Base-by-base conservation (phyloP, 1,139 yeast genomes). In the Magnusiomyces tetraspermus region DNA sequence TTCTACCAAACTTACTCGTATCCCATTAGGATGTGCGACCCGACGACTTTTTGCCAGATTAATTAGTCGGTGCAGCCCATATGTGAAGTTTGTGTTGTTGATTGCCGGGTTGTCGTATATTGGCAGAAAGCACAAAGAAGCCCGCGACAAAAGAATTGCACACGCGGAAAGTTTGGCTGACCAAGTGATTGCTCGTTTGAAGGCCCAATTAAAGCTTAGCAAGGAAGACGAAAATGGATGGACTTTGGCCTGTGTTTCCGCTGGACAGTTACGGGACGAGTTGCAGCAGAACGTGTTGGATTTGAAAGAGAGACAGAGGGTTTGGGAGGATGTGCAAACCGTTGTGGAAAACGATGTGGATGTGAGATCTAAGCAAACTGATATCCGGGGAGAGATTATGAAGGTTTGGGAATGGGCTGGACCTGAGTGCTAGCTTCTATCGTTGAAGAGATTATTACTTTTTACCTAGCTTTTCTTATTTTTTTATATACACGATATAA, bases 321-420 rank as follows among this genome's bases (percentile, higher is more conserved):
- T 85, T 24, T 89, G 97, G 97, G 67, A 68, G 6, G 72, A 71
- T 47, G 83, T 89, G 1, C 74, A 76, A 50, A 68, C 68, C 40
- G 73, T 71, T 48, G 77, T 92, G 11, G 96, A 89, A 61, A 68
- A 70, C 52, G 85, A 87, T 61, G 70, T 83, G 36, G 83, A 83
- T 60, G 78, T 88, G 19, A 49, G 57, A 22, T 52, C 54, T 2
- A 74, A 79, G 49, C 77, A 82, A 57, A 69, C 79, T 56, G 96
- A 88, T 63, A 73, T 82, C 46, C 86, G 83, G 61, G 97, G 97
- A 6, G 96, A 89, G 61, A 85, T 89, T 56, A 79, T 85, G 80
- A 80, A 82, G 62, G 88, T 87, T 33, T 88, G 96, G 95, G 88
- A 87, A 63, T 89, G 96, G 96, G 74, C 83, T 36, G 80, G 85